Conservation (phyloP, 2,329 filamentous ascomycete genomes). For the Penicillium sp. region DNA sequence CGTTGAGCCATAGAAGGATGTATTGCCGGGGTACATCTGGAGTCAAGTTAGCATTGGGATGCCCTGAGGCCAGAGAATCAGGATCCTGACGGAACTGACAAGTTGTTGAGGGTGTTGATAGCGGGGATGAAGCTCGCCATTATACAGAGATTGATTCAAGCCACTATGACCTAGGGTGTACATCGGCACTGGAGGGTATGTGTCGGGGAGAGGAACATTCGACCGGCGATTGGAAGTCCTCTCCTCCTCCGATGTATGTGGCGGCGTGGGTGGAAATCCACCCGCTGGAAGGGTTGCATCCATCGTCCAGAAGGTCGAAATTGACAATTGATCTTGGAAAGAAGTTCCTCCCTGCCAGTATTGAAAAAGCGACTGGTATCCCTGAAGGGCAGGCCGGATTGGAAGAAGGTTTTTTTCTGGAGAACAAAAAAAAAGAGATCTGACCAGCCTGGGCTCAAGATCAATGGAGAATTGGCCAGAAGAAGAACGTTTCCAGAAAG, state of each 20-base stretch:
- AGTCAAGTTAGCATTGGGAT: not conserved
- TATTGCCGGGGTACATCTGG: not conserved
- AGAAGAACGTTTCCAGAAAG: conserved; percentile 13
- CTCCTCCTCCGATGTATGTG: conserved; percentile 24
- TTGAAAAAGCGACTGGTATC: conserved; percentile 4
- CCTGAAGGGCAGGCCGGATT: conserved; percentile 1
- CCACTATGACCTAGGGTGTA: not conserved
- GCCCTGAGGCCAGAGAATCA: not conserved
- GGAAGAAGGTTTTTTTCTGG: conserved; percentile 1
- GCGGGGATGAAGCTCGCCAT: not conserved
- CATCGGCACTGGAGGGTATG: conserved; percentile 1
- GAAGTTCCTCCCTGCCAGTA: not conserved
- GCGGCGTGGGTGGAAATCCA: conserved; percentile 26
- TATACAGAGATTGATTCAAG: conserved; percentile 1
- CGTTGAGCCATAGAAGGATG: not conserved
- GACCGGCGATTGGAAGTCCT: not conserved
- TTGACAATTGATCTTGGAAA: not conserved
- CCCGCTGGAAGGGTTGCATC: conserved; percentile 4
- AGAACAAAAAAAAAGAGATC: not conserved
- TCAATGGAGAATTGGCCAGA: conserved; percentile 4
- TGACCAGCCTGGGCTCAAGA: conserved; percentile 3
- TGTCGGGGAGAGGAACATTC: not conserved
- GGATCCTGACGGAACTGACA: not conserved
- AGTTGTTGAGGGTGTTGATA: conserved; percentile 1
- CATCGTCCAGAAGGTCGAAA: conserved; percentile 9